phyloP scores from a whole-genome alignment of 371 early-diverging fungal genomes.

The Apophysomyces sp. region DNA sequence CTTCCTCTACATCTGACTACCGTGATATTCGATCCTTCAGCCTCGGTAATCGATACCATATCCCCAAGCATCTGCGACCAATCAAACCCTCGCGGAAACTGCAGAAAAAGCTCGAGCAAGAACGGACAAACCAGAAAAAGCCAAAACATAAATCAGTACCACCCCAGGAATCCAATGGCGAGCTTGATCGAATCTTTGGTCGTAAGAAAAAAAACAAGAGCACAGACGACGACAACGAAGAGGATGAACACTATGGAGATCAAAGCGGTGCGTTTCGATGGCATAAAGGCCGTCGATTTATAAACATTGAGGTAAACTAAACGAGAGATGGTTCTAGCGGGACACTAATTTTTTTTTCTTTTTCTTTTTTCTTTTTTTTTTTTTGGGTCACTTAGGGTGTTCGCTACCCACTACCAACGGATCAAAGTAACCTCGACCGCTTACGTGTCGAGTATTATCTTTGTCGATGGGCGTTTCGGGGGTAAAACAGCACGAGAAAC shows the following conservation, averaged over 20 bases:
- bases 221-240: neutral
- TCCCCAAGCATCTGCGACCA: conserved; percentile 14
- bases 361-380: too few relatives aligned
- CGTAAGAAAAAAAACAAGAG: neutral
- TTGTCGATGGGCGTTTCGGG: conserved; percentile 28
- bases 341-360: neutral
- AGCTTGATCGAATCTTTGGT: neutral
- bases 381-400: neutral
- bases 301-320: neutral
- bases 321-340: neutral
- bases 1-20: neutral
- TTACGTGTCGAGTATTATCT: conserved; percentile 25
- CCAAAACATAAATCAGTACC: neutral
- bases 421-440: conserved; percentile 29
- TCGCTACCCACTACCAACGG: conserved; percentile 17
- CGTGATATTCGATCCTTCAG: neutral
- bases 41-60: neutral
- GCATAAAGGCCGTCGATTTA: conserved; percentile 26
- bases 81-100: conserved; percentile 3
- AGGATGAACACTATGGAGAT: conserved; percentile 7
- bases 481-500: conserved; percentile 11
- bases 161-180: neutral
- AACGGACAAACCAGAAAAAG: neutral
- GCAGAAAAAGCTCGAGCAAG: neutral
- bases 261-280: conserved; percentile 28